Evolutionary conservation across 768 basidiomycete species (phyloP).

Genomic region (Suillus placidus): DNA sequence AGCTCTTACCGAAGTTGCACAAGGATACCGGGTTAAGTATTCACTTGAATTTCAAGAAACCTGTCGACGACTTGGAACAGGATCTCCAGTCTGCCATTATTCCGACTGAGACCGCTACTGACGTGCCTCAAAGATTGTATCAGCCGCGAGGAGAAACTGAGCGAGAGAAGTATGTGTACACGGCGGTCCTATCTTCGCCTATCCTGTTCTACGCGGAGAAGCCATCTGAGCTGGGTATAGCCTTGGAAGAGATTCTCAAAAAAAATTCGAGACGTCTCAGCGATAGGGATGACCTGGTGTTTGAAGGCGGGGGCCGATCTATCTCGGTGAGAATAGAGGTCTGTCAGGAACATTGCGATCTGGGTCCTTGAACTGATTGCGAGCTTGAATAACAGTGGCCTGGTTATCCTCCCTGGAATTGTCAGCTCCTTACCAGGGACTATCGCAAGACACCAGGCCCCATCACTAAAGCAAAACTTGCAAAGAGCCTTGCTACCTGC

Average conservation of each 20-base stretch:
- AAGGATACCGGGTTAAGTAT: neutral
- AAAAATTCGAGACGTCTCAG: constrained; percentile 55
- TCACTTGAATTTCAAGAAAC: neutral
- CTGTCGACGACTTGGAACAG: constrained; percentile 15
- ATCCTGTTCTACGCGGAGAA: constrained; percentile 60
- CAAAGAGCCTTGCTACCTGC: constrained; percentile 70
- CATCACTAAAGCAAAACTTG: constrained; percentile 69
- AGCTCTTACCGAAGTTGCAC: neutral
- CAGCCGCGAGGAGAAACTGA: constrained; percentile 73
- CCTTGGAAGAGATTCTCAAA: constrained; percentile 59
- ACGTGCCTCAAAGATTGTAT: constrained; percentile 70
- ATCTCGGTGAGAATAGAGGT: constrained; percentile 76
- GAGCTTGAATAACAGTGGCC: constrained; percentile 57
- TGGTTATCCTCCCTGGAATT: constrained; percentile 72
- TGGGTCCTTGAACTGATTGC: neutral
- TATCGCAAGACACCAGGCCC: constrained; percentile 73
- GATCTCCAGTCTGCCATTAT: constrained; percentile 17
- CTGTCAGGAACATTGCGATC: constrained; percentile 20
- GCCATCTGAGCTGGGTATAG: constrained; percentile 61
- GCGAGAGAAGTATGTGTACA: constrained; percentile 71
- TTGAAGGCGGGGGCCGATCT: constrained; percentile 68
- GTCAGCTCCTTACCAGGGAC: constrained; percentile 75
- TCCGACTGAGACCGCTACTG: constrained; percentile 40
- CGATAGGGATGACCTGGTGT: constrained; percentile 59
- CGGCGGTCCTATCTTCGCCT: constrained; percentile 58